phyloP scores from a whole-genome alignment of 208 protist species.

The Trypanosoma platydactyli region DNA sequence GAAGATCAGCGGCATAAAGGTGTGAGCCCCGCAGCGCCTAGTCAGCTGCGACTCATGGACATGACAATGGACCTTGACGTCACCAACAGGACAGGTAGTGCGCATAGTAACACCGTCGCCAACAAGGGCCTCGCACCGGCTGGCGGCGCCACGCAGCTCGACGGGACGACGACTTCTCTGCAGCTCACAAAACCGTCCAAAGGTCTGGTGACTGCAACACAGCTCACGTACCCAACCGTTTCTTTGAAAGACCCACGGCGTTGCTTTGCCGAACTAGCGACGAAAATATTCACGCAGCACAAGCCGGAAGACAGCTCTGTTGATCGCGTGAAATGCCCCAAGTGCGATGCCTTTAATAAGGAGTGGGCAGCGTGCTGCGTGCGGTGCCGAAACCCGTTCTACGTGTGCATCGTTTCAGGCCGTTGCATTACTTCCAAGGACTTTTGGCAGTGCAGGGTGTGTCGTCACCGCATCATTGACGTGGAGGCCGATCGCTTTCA shows the following conservation, averaged over 20 bases:
- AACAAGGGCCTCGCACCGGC: conserved; percentile 15
- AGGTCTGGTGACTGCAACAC: conserved; percentile 35
- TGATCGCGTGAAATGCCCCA: conserved; percentile 72
- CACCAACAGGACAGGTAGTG: conserved; percentile 48
- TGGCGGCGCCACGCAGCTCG: conserved; percentile 44
- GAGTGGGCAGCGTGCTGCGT: conserved; percentile 89
- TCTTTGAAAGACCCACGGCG: conserved; percentile 58
- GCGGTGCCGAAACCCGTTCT: conserved; percentile 83
- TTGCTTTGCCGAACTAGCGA: conserved; percentile 90
- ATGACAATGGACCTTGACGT: conserved; percentile 84
- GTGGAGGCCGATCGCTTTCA: conserved; percentile 61
- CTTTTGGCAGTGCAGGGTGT: conserved; percentile 80
- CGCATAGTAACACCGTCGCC: conserved; percentile 20
- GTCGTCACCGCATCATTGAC: conserved; percentile 84
- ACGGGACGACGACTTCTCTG: conserved; percentile 64
- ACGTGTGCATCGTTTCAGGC: conserved; percentile 87
- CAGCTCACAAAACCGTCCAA: conserved; percentile 79
- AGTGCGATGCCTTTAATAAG: conserved; percentile 85
- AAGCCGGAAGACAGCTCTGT: conserved; percentile 80
- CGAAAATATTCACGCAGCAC: conserved; percentile 91
- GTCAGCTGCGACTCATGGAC: conserved; percentile 51
- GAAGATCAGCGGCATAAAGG: conserved; percentile 23
- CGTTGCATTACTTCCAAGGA: conserved; percentile 68
- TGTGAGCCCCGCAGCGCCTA: conserved; percentile 8
- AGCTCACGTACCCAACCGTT: conserved; percentile 81